Percentiles rank a stretch among this genome's conserved stretches.
phyloP scores from a whole-genome alignment of 345 rosid genomes.

The Odontarrhena argentea region DNA sequence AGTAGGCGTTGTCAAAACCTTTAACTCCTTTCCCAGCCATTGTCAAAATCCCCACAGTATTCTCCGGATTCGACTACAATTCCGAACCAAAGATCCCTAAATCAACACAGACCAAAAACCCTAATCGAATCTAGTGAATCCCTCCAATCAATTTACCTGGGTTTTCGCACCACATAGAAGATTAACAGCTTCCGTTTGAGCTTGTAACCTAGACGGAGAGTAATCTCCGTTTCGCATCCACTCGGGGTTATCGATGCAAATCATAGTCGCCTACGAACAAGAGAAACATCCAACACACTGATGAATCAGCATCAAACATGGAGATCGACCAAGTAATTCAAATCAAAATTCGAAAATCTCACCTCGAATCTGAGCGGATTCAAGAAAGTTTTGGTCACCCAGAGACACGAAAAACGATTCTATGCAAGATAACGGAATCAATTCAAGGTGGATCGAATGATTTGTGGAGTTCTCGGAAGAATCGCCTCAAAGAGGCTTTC shows the following conservation, averaged over 20 bases:
- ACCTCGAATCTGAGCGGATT: too few species aligned
- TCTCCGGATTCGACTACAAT: slow-evolving; percentile 81
- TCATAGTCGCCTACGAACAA: slow-evolving; percentile 87
- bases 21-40: slow-evolving; percentile 90
- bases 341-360: slow-evolving; percentile 3
- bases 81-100: slow-evolving; percentile 23
- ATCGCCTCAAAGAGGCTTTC: too few species aligned
- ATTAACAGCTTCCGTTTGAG: slow-evolving; percentile 79
- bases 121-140: slow-evolving; percentile 34
- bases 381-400: too few species aligned
- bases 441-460: too few species aligned
- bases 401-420: too few species aligned
- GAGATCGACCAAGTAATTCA: not conserved
- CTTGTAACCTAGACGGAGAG: slow-evolving; percentile 65
- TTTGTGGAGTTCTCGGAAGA: too few species aligned
- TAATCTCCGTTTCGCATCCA: slow-evolving; percentile 94
- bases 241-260: slow-evolving; percentile 81
- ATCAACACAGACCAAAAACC: slow-evolving; percentile 24
- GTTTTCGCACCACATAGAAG: slow-evolving; percentile 80
- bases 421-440: too few species aligned
- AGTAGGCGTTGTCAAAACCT: slow-evolving; percentile 74
- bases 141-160: slow-evolving; percentile 45
- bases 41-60: slow-evolving; percentile 74
- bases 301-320: slow-evolving; percentile 1
- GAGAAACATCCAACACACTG: slow-evolving; percentile 13